These are phyloP conservation scores for Hypoxylon subgilvum DNA, from an alignment of 495 filamentous ascomycete genomes.

Conservation along the genomic window DNA sequence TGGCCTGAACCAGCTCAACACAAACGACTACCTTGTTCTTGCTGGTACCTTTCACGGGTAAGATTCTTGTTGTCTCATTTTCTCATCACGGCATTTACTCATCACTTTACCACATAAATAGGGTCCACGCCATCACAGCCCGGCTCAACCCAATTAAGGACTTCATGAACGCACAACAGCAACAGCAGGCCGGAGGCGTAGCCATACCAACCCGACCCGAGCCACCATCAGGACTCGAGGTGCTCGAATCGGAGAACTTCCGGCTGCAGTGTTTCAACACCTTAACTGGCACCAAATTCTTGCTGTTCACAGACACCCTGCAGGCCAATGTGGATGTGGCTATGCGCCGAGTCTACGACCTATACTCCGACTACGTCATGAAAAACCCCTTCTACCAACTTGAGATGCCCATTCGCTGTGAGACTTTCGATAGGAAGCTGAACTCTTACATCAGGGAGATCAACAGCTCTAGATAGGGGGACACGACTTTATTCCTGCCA, in stretches of 20 bases:
- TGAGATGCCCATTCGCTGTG: constrained; percentile 96
- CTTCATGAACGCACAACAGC: constrained; percentile 40
- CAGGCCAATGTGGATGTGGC: constrained; percentile 86
- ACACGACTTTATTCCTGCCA: too few species aligned
- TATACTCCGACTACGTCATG: constrained; percentile 97
- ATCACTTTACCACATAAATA: constrained; percentile 34
- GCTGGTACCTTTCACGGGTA: constrained; percentile 97
- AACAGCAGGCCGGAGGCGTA: constrained; percentile 51
- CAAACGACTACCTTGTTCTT: constrained; percentile 96
- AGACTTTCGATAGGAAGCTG: constrained; percentile 88
- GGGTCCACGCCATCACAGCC: constrained; percentile 89
- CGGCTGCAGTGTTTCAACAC: constrained; percentile 95
- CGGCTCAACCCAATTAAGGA: constrained; percentile 68
- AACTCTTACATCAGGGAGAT: constrained; percentile 70
- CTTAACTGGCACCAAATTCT: constrained; percentile 90
- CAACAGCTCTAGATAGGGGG: constrained; percentile 52
- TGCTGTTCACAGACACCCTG: constrained; percentile 91
- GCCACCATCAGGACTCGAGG: constrained; percentile 77
- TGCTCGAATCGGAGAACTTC: constrained; percentile 89
- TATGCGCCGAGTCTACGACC: constrained; percentile 83
- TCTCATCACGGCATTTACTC: constrained; percentile 8
- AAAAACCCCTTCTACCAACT: constrained; percentile 98
- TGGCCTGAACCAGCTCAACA: constrained; percentile 80
- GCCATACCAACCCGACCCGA: constrained; percentile 55
- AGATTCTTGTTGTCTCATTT: constrained; percentile 19